Conservation (phyloP, 2,329 filamentous ascomycete species). For the Aspergillus niger region DNA sequence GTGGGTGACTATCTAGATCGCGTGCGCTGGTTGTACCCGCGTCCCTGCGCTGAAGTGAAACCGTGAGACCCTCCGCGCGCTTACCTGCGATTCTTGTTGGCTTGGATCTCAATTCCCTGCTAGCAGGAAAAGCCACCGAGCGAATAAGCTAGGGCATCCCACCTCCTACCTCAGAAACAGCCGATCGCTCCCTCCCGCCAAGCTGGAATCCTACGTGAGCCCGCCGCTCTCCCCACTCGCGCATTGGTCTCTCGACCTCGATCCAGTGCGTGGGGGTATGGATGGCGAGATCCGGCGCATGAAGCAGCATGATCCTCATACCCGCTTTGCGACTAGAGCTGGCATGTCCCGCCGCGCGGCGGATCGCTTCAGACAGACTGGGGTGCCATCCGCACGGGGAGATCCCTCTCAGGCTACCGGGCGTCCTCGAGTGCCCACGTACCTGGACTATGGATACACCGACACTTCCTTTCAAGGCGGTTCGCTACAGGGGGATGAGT, state of each 20-base stretch:
- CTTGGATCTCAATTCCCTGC: slow-evolving; percentile 18
- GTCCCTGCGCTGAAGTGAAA: slow-evolving; percentile 17
- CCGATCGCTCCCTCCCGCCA: slow-evolving; percentile 44
- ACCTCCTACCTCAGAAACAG: background rate
- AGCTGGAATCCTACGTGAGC: slow-evolving; percentile 66
- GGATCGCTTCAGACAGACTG: slow-evolving; percentile 41
- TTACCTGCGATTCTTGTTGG: slow-evolving; percentile 14
- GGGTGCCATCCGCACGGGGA: slow-evolving; percentile 36
- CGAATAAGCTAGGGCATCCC: background rate
- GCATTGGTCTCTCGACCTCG: slow-evolving; percentile 58
- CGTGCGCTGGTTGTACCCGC: slow-evolving; percentile 16
- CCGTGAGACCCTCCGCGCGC: slow-evolving; percentile 20
- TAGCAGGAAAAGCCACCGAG: slow-evolving; percentile 1
- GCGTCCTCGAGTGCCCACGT: slow-evolving; percentile 39
- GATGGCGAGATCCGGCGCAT: slow-evolving; percentile 73
- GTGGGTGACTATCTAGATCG: slow-evolving; percentile 17
- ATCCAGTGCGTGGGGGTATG: slow-evolving; percentile 69
- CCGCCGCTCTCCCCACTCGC: slow-evolving; percentile 66
- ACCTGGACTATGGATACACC: slow-evolving; percentile 56
- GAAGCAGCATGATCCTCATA: slow-evolving; percentile 70
- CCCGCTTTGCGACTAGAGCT: slow-evolving; percentile 57
- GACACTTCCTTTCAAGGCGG: slow-evolving; percentile 53
- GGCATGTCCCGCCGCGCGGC: slow-evolving; percentile 52
- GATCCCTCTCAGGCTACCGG: slow-evolving; percentile 41
- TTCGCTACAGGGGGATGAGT: slow-evolving; percentile 53